Base-by-base conservation (phyloP, 257 asterid genomes). In the Nyctanthes arbortristis region DNA sequence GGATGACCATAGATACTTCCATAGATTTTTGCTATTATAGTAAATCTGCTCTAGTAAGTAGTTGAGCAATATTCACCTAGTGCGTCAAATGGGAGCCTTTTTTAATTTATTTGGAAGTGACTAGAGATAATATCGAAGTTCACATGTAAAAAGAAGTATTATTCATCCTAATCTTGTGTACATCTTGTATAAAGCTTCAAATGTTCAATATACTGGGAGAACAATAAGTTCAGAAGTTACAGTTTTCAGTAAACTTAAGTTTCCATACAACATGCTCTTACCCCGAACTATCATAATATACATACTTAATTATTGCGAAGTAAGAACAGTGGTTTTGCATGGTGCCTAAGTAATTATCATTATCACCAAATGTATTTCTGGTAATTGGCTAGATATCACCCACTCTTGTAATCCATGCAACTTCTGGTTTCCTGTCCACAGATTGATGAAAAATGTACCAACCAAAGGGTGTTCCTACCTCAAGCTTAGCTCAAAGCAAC, bases 401-500 rank as follows among this genome's bases (percentile, higher is more conserved):
- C 49, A 33, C 36, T 32, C 13, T 14, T 11, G 62, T 20, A 49
- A 6, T 49, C 65, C 18, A n/a, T n/a, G n/a, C n/a, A n/a, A 39
- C 63, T 69, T 65, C 29, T 66, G 43, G 13, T 7, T 65, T 37
- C 43, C 24, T 66, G 60, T 20, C 30, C 32, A 43, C 61, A 79
- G 78, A 63, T 67, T 66, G 52, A 76, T 79, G 87, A 70, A 73
- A 59, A 68, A 70, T 64, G 68, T 71, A 58, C 24, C 78, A 67
- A 35, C 29, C 37, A 34, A 24, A 63, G 49, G 68, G 11, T 68
- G 77, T 67, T 76, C 82, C 82, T 72, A 65, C 78, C 58, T 69
- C 81, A 76, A 71, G 79, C 81, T 73, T 79, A 75, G 79, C 66
- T 71, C 67, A 28, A 61, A 29, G 52, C 66, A 60, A 70, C 30